Evolutionary conservation across 352 stramenopile genomes (phyloP).

Genomic region (Pythium coloratum): DNA sequence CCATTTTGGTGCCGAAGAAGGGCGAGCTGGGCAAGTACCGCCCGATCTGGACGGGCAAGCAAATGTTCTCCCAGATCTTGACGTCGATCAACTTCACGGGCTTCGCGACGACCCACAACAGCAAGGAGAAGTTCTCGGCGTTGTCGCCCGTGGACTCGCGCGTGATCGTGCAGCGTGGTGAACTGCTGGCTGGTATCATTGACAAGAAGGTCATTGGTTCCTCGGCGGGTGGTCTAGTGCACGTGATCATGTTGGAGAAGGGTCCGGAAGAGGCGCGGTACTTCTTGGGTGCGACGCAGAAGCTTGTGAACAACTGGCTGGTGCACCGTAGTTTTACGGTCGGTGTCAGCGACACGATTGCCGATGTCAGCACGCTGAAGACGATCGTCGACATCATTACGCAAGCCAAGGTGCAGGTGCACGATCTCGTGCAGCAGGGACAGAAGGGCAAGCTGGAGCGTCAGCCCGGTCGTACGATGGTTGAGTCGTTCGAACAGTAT

Average conservation of each 20-base stretch:
- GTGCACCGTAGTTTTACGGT: slow-evolving; percentile 98
- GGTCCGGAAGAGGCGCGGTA: slow-evolving; percentile 88
- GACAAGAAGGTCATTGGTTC: slow-evolving; percentile 99
- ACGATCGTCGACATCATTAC: slow-evolving; percentile 99
- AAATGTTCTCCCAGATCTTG: slow-evolving; percentile 97
- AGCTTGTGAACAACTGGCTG: slow-evolving; percentile 99
- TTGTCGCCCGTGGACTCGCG: slow-evolving; percentile 96
- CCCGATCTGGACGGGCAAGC: slow-evolving; percentile 98
- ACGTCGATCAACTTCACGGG: slow-evolving; percentile 96
- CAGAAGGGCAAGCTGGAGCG: slow-evolving; percentile 97
- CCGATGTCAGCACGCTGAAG: slow-evolving; percentile 96
- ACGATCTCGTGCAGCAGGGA: slow-evolving; percentile 95
- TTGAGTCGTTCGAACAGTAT: slow-evolving; percentile 98
- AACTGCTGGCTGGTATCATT: slow-evolving; percentile 97
- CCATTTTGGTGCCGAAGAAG: slow-evolving; percentile 96
- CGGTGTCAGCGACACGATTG: slow-evolving; percentile 98
- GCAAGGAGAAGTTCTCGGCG: slow-evolving; percentile 85
- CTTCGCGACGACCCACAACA: slow-evolving; percentile 95
- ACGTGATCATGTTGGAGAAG: slow-evolving; percentile 95
- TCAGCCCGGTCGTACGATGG: slow-evolving; percentile 98
- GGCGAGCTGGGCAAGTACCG: slow-evolving; percentile 82
- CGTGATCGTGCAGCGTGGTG: slow-evolving; percentile 97
- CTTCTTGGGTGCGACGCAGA: slow-evolving; percentile 94
- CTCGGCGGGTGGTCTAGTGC: slow-evolving; percentile 95
- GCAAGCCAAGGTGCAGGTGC: slow-evolving; percentile 95